Evolutionary conservation across 73 alveolate species (phyloP), one percentile per base, ranked within the genome.

Genomic region (Stentor roeselii): DNA sequence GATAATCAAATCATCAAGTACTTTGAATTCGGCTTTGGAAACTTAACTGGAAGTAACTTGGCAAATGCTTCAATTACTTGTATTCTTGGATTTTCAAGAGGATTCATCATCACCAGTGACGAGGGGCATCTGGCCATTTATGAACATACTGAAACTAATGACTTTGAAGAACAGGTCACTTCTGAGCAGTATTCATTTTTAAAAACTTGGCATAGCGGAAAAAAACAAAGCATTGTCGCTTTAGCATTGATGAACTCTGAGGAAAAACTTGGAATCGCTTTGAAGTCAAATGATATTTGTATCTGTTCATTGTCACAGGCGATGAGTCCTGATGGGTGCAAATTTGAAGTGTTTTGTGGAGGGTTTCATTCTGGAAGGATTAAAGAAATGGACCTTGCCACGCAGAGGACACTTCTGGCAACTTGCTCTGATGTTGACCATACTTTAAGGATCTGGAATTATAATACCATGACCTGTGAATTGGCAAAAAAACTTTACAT

Each of bases 341-440:
- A 67, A 67, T 67, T 67, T 34, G 89, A 98, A 88, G 89, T 95
- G 41, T 96, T 97, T 36, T 95, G 98, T 82, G 96, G 94, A 87
- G 99, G 99, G 27, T 97, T 97, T 85, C 99, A 98, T 86, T 95
- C 96, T 76, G 99, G 99, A 0, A 95, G 98, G 34, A 92, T 94
- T 34, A 82, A 94, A 0, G 88, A 88, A 36, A 88, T 97, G 89
- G 99, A 98, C 88, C 96, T 96, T 36, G 99, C 99, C 36, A 89
- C 94, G n/a, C 93, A 96, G 85, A 91, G 99, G 78, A 99, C 99
- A 4, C 74, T 98, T 3, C 92, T 98, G 31, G 98, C 93, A 3
- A 98, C 99, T 4, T 85, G 91, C 58, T 87, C 94, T 34, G 74
- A 76, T 14, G 42, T n/a, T 36, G 99, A 98, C 90, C 87, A 96